phyloP scores from a whole-genome alignment of 768 basidiomycete species.

The Suillus placidus region DNA sequence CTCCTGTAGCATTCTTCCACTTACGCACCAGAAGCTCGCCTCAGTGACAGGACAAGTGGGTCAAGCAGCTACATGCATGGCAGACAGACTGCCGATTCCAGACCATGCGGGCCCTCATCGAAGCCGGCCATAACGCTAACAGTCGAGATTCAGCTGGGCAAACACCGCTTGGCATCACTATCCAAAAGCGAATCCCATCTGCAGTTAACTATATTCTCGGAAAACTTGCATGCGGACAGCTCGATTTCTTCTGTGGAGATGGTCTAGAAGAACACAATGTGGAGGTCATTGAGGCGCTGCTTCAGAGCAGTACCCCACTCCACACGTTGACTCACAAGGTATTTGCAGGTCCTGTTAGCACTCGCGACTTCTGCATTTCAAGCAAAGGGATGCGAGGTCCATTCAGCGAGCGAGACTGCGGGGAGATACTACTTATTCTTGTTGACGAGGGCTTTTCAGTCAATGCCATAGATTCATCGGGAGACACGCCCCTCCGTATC shows the following conservation, averaged over 20 bases:
- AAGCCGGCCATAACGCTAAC: neutral
- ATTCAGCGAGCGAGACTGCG: neutral
- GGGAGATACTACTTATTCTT: neutral
- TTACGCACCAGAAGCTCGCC: slow-evolving; percentile 5
- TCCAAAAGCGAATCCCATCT: neutral
- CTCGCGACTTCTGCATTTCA: neutral
- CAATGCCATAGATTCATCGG: neutral
- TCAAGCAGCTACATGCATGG: neutral
- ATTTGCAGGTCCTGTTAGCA: neutral
- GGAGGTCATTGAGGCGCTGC: neutral
- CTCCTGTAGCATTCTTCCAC: too few relatives aligned
- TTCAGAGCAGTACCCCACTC: neutral
- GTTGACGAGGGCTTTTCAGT: neutral
- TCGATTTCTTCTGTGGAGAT: slow-evolving; percentile 2
- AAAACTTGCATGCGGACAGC: neutral
- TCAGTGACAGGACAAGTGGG: too few relatives aligned
- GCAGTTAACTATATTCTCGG: neutral
- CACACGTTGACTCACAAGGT: neutral
- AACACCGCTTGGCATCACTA: neutral
- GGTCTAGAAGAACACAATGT: neutral
- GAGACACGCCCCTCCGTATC: neutral
- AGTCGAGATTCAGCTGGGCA: neutral
- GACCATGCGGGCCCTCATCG: neutral
- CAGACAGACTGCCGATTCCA: neutral
- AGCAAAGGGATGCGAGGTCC: neutral